Evolutionary conservation across 148 eudicot species (phyloP).

Genomic region (Oxyria digyna): DNA sequence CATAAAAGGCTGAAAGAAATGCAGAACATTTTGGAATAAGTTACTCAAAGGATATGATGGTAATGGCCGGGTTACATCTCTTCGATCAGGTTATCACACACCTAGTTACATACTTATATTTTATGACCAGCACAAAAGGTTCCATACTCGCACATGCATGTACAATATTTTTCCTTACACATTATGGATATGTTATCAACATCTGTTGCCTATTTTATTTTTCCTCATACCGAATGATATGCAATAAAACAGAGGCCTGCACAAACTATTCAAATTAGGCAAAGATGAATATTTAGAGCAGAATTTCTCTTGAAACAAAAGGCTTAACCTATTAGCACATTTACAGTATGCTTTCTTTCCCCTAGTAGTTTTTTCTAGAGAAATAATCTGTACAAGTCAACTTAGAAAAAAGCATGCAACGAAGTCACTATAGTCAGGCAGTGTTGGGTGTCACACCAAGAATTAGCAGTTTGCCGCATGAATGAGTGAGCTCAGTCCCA

Average conservation of each 20-base stretch:
- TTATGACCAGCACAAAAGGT: no score
- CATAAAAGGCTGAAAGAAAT: background rate
- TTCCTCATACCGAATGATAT: background rate
- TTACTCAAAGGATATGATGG: background rate
- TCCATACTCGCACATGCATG: no score
- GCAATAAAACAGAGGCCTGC: background rate
- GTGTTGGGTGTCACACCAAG: background rate
- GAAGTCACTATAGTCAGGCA: background rate
- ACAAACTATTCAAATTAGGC: background rate
- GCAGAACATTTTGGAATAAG: background rate
- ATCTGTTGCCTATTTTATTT: background rate
- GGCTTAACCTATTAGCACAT: background rate
- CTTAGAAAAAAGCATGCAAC: background rate
- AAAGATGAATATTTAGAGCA: background rate
- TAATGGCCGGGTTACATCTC: background rate
- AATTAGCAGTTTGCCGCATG: background rate
- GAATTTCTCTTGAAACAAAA: background rate
- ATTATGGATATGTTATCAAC: background rate
- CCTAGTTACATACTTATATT: background rate
- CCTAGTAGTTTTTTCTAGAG: background rate
- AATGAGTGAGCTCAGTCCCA: background rate
- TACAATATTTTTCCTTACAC: background rate
- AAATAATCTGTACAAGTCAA: background rate
- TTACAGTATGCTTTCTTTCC: background rate
- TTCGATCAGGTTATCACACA: background rate